Evolutionary conservation across 2,329 filamentous ascomycete genomes (phyloP), one percentile per base, ranked within the genome.

Genomic region (Xylariaceae sp.): DNA sequence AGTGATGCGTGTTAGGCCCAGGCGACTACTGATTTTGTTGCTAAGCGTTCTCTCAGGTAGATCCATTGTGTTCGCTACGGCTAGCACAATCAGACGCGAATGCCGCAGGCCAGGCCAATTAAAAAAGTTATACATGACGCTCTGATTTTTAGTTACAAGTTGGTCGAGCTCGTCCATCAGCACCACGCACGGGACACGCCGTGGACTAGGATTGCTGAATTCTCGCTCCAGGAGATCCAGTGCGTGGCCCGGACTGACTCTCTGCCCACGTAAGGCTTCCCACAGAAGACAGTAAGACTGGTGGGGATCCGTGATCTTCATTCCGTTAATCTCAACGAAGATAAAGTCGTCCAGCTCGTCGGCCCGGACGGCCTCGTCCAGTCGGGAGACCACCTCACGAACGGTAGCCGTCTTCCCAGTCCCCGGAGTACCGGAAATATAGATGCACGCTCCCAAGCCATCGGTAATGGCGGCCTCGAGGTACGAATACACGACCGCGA

Each of bases 41-140:
- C 91, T 96, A 30, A 99, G 79, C 0, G 94, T 99, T 68, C 94
- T 82, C 73, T 99, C 94, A 0, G 94, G 94, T 53, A 99, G 76
- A 74, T 99, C 94, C 94, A 99, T 99, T 20, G 94, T 99, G 72
- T 99, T 99, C 46, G 94, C 95, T 15, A 99, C 94, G 9, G 95
- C 95, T 6, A 99, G 84, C 6, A 99, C 95, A 70, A 99, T 97
- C 37, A 99, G 80, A 42, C 92, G 85, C 48, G 91, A 96, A 72
- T 99, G 92, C 43, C 90, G 84, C 48, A 97, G 79, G 9, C 91
- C 89, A 3, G 94, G 94, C 94, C 94, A 99, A 69, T 99, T 99
- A 82, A 99, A 99, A 73, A 99, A 99, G 73, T 99, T 99, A 77
- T 99, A 99, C 94, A 99, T 99, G 74, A 99, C 94, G n/a, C 91